Evolutionary conservation across 495 filamentous ascomycete species (phyloP).

Genomic region (Xylaria flabelliformis): DNA sequence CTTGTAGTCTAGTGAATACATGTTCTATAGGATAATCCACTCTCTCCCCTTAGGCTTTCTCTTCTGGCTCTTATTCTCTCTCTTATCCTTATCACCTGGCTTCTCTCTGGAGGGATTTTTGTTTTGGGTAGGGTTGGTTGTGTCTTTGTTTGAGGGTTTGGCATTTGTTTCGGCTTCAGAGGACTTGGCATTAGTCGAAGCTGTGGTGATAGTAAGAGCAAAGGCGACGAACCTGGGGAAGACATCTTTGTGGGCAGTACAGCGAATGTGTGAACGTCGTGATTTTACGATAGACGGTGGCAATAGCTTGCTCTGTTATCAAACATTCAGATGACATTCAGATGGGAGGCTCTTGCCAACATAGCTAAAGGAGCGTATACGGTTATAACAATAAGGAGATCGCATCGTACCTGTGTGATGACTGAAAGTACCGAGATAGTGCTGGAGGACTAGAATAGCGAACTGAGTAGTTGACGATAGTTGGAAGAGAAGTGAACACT

Average conservation of each 20-base stretch:
- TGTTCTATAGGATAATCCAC: not conserved
- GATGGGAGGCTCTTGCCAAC: not conserved
- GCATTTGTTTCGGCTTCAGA: not conserved
- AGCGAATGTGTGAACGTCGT: not conserved
- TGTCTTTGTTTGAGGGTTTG: not conserved
- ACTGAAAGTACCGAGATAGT: not conserved
- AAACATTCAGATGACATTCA: not conserved
- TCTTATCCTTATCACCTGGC: not conserved
- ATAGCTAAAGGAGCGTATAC: not conserved
- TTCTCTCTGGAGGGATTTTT: not conserved
- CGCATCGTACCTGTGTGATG: slow-evolving; percentile 1
- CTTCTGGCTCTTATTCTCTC: not conserved
- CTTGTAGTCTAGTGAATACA: not conserved
- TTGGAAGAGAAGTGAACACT: not conserved
- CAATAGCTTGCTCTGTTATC: not conserved
- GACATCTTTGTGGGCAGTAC: not conserved
- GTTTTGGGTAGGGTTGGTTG: not conserved
- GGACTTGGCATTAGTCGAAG: not conserved
- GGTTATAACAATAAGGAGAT: not conserved
- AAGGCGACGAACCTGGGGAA: not conserved
- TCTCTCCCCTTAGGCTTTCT: not conserved
- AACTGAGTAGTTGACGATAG: not conserved
- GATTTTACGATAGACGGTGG: not conserved
- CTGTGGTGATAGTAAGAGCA: not conserved
- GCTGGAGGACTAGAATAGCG: not conserved